Conservation (phyloP, 305 asterid genomes). For the Fraxinus sp. region DNA sequence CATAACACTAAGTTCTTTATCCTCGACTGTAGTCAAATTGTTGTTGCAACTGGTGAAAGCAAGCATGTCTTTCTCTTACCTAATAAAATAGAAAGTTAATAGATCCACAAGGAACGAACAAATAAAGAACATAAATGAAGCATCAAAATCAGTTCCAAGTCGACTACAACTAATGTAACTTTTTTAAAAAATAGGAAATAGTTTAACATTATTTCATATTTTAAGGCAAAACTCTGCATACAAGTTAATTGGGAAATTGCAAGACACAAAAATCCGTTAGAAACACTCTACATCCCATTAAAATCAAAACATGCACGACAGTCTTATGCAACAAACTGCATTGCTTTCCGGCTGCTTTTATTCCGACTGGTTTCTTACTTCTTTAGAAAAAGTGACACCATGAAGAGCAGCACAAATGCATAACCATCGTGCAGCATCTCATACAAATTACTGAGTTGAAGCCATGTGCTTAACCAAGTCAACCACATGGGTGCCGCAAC, state of each 20-base stretch:
- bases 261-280: too few species aligned
- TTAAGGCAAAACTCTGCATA: too few species aligned
- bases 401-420: neutral
- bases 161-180: neutral
- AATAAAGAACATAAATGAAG: neutral
- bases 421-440: neutral
- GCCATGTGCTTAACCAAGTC: slow-evolving; percentile 61
- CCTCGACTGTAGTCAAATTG: slow-evolving; percentile 51
- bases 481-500: slow-evolving; percentile 63
- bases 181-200: too few species aligned
- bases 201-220: too few species aligned
- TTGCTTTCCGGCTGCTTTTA: slow-evolving; percentile 12
- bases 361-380: slow-evolving; percentile 22
- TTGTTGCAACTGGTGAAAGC: slow-evolving; percentile 90
- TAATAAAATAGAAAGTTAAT: slow-evolving; percentile 11
- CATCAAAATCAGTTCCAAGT: slow-evolving; percentile 2
- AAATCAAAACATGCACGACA: too few species aligned
- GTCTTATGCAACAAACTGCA: neutral
- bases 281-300: too few species aligned
- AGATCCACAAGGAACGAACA: neutral
- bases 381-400: slow-evolving; percentile 2
- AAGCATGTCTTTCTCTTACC: slow-evolving; percentile 88
- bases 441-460: slow-evolving; percentile 34
- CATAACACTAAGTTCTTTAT: slow-evolving; percentile 59
- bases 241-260: too few species aligned